phyloP scores from a whole-genome alignment of 106 monocot species.

The Apostasia ramifera region DNA sequence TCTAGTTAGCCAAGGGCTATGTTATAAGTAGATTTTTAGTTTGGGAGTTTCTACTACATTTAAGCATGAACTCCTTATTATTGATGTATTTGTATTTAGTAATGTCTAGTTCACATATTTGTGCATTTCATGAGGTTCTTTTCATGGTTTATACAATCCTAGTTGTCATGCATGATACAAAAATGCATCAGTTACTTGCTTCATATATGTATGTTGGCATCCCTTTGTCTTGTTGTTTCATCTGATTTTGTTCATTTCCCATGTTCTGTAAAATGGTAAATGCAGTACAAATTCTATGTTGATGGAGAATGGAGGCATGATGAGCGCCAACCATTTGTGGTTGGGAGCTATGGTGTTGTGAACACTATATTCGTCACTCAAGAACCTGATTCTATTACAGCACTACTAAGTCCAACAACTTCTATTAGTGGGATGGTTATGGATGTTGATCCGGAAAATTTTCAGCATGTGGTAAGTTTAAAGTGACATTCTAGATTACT shows the following conservation, averaged over 20 bases:
- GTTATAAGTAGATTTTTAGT: too few species aligned
- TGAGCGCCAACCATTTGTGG: conserved; percentile 58
- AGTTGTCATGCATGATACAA: too few species aligned
- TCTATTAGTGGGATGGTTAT: conserved; percentile 42
- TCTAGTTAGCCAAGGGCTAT: not conserved
- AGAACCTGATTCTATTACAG: conserved; percentile 41
- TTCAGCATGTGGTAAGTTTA: conserved; percentile 43
- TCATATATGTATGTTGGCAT: too few species aligned
- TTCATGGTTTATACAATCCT: too few species aligned
- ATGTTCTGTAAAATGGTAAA: not conserved
- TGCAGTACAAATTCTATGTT: conserved; percentile 95
- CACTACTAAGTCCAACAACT: conserved; percentile 30
- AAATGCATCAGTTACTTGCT: too few species aligned
- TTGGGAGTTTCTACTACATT: too few species aligned
- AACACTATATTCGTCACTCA: conserved; percentile 58
- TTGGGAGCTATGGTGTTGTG: conserved; percentile 66
- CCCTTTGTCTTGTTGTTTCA: too few species aligned
- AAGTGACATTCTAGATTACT: not conserved
- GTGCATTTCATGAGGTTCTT: too few species aligned
- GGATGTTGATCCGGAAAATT: conserved; percentile 75
- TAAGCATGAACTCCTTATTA: too few species aligned
- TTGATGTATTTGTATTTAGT: too few species aligned
- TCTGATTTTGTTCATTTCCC: not conserved
- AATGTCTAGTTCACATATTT: too few species aligned
- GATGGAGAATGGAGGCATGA: conserved; percentile 94